These are phyloP conservation scores for Mycena latifolia DNA, from an alignment of 768 basidiomycete species.

Conservation along the genomic window DNA sequence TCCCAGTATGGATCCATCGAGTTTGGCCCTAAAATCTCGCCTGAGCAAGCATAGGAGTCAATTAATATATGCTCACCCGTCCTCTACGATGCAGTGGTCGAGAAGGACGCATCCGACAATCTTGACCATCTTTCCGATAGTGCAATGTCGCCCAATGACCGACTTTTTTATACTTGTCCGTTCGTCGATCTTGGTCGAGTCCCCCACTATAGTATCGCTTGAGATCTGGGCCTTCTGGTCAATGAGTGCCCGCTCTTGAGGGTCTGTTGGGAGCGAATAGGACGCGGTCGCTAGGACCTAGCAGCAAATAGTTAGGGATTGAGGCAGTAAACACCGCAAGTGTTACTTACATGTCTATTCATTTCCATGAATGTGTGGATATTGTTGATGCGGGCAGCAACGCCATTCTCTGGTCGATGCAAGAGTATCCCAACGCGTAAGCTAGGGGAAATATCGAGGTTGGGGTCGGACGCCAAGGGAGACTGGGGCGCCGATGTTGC, in stretches of 20 bases:
- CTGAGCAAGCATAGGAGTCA: constrained; percentile 1
- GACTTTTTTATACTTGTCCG: constrained; percentile 84
- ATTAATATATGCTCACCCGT: constrained; percentile 69
- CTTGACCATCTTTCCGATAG: constrained; percentile 87
- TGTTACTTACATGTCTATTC: constrained; percentile 85
- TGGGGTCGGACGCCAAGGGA: constrained; percentile 54
- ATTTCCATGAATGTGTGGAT: constrained; percentile 82
- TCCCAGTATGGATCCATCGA: constrained; percentile 83
- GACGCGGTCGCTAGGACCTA: constrained; percentile 67
- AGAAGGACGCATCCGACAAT: constrained; percentile 86
- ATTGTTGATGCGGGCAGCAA: constrained; percentile 81
- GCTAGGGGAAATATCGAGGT: constrained; percentile 52
- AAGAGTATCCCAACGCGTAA: constrained; percentile 76
- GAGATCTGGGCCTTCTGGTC: constrained; percentile 89
- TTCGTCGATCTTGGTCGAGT: constrained; percentile 86
- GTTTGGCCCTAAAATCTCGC: constrained; percentile 65
- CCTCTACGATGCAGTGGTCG: constrained; percentile 90
- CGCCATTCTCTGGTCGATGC: constrained; percentile 65
- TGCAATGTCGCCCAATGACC: constrained; percentile 85
- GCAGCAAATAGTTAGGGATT: not conserved
- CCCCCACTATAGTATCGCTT: constrained; percentile 82
- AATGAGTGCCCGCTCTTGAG: constrained; percentile 75
- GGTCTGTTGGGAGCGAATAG: constrained; percentile 69
- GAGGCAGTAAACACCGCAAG: constrained; percentile 9
- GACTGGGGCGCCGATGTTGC: constrained; percentile 59